Base-by-base conservation (phyloP, 139 green algal species). In the Micractinium conductrix region DNA sequence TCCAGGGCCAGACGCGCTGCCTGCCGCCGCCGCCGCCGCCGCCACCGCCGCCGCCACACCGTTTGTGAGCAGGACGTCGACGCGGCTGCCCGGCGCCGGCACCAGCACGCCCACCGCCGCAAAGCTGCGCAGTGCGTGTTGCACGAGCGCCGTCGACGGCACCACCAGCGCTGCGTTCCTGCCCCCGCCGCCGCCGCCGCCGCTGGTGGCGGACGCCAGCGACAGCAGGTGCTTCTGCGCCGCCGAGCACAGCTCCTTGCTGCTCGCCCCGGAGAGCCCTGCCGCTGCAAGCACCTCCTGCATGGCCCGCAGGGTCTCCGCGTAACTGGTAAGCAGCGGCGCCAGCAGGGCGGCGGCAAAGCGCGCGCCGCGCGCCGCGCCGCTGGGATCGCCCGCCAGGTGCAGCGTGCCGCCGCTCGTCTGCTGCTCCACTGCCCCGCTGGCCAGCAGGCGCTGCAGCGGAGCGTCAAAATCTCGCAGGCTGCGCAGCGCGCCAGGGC, bases 271-370 rank as follows among this genome's bases (percentile, higher is more conserved):
- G 22, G n/a, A 6, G 0, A 40, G 53, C 37, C 45, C 53, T 19
- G 44, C 78, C 0, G 7, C 50, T 6, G 42, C 38, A 33, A 88
- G 84, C 37, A 19, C 58, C 28, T n/a, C 68, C 67, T 50, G 60
- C 38, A 78, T 42, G 1, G 55, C 63, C 19, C 58, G 50, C 65
- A 80, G 67, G 9, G 69, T 68, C 35, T 73, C 53, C 2, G 35
- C 17, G 68, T 88, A 88, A 2, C 74, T 88, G 35, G 78, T 53
- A 17, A 88, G 40, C 43, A 85, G 78, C 33, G 84, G 84, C 21
- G 58, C 67, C 48, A 88, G 76, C 76, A 84, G 71, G 8, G 63
- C 65, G 2, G 84, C 84, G 7, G 71, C 37, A 26, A 88, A 79
- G 69, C 48, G 80, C 80, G 2, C 37, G 37, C 0, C 40, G 62